Evolutionary conservation across 192 early-diverging fungal species (phyloP).

Genomic region (Gaertneriomyces semiglobifer): DNA sequence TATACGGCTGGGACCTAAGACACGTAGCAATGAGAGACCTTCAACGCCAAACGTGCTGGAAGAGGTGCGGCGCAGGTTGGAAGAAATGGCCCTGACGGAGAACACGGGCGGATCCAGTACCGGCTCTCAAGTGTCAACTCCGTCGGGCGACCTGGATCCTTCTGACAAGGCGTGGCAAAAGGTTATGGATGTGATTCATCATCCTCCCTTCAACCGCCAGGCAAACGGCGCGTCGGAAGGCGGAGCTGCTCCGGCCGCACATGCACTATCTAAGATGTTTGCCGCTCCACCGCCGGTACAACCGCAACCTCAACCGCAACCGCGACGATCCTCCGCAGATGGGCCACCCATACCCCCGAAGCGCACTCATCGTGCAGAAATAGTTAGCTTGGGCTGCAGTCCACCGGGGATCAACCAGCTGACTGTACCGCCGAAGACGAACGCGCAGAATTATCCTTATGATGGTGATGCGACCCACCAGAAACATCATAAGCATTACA

Average conservation of each 20-base stretch:
- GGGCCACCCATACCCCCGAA: background rate
- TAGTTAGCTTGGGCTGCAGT: background rate
- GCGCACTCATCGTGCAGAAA: no score
- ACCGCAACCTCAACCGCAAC: no score
- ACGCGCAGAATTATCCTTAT: background rate
- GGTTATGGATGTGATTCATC: background rate
- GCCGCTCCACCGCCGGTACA: background rate
- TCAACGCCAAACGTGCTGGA: conserved; percentile 9
- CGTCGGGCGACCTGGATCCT: background rate
- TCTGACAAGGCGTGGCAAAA: background rate
- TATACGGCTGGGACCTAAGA: background rate
- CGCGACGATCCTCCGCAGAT: background rate
- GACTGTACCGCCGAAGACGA: background rate
- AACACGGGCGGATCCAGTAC: background rate
- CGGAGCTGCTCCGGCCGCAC: background rate
- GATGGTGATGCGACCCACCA: background rate
- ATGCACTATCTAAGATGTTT: background rate
- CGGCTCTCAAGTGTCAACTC: background rate
- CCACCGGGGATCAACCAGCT: background rate
- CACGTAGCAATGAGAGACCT: background rate
- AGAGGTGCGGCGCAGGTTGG: background rate
- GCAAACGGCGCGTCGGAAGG: background rate
- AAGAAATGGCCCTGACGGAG: background rate
- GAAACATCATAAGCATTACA: background rate
- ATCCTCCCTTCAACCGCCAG: background rate